A percentile compares a stretch with the other conserved stretches of the same genome.
Evolutionary conservation across 139 green algal species (phyloP).

Genomic region (Edaphochlamys debaryana): DNA sequence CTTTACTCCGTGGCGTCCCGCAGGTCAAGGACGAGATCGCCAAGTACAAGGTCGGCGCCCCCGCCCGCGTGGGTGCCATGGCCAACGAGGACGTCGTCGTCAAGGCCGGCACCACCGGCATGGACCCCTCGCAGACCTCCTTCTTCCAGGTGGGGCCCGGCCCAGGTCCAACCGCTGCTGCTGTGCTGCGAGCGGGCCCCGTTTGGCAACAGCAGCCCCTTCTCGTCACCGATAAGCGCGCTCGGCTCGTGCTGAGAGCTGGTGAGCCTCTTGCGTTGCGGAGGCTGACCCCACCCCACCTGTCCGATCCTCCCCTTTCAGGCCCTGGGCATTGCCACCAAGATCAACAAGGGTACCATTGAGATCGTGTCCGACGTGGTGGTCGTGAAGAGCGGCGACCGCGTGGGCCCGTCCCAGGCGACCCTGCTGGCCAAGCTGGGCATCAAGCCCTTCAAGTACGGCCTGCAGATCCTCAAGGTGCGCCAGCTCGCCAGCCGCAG

Average conservation of each 20-base stretch:
- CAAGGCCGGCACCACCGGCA: slow-evolving; percentile 90
- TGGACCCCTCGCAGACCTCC: slow-evolving; percentile 98
- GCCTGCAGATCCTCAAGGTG: slow-evolving; percentile 81
- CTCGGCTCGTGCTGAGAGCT: too few species aligned
- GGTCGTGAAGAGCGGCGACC: slow-evolving; percentile 89
- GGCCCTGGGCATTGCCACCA: slow-evolving; percentile 99
- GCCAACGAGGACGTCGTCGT: slow-evolving; percentile 93
- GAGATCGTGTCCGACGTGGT: slow-evolving; percentile 95
- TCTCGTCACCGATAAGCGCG: too few species aligned
- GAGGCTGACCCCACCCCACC: too few species aligned
- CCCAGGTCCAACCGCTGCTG: too few species aligned
- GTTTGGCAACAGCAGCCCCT: too few species aligned
- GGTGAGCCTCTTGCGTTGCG: too few species aligned
- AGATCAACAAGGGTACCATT: slow-evolving; percentile 99
- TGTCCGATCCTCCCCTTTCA: too few species aligned
- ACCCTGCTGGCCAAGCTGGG: slow-evolving; percentile 98
- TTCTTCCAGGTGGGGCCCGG: slow-evolving; percentile 98
- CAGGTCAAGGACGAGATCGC: slow-evolving; percentile 83
- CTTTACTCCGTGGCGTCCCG: too few species aligned
- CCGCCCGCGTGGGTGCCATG: slow-evolving; percentile 91
- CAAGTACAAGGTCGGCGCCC: slow-evolving; percentile 91
- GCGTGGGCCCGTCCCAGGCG: slow-evolving; percentile 96
- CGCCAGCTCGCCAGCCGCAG: too few species aligned
- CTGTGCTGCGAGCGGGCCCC: too few species aligned
- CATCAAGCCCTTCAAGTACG: slow-evolving; percentile 99